Base-by-base conservation (phyloP, 352 stramenopile species). In the Phytophthora pisi region DNA sequence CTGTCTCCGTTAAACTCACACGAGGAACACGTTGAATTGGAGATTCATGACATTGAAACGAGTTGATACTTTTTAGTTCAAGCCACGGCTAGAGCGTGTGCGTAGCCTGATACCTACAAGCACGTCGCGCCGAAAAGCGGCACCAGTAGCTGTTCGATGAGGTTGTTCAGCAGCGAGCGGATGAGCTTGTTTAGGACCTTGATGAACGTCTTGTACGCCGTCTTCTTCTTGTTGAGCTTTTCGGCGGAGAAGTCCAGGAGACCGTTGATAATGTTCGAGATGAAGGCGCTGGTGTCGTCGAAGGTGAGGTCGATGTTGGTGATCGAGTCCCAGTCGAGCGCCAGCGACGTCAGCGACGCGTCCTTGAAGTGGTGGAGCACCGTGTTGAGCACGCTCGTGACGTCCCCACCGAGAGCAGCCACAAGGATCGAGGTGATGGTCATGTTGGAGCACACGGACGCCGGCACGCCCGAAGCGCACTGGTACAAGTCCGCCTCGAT, bases 191-290 rank as follows among this genome's bases (percentile, higher is more conserved):
- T 52, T 18, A 76, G 61, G 15, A 83, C 64, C 43, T 70, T 55
- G 49, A 80, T 77, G 51, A 83, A 72, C 46, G 65, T 78, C n/a
- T 83, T 81, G 73, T 87, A 88, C 13, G 77, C 51, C 42, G 75
- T 64, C 40, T 77, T 79, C 79, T 87, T 90, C 72, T 90, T 86
- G 73, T 90, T 90, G 56, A 88, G 55, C 57, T 78, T 73, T 24
- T 75, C 60, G 8, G 71, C 78, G 30, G 70, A 78, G 68, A 87
- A 86, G 57, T 74, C 54, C 24, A 87, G 62, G 36, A 90, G 77
- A 38, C 69, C 64, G 62, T 86, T 81, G 50, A 74, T 75, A n/a
- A 90, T 47, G 51, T 74, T 76, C 9, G 68, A 70, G 56, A 87
- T 68, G 55, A 90, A 72, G 26, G 74, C 43, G 46, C 68, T 59